Base-by-base conservation (phyloP, 2,329 filamentous ascomycete genomes). In the Aspergillus neotritici region DNA sequence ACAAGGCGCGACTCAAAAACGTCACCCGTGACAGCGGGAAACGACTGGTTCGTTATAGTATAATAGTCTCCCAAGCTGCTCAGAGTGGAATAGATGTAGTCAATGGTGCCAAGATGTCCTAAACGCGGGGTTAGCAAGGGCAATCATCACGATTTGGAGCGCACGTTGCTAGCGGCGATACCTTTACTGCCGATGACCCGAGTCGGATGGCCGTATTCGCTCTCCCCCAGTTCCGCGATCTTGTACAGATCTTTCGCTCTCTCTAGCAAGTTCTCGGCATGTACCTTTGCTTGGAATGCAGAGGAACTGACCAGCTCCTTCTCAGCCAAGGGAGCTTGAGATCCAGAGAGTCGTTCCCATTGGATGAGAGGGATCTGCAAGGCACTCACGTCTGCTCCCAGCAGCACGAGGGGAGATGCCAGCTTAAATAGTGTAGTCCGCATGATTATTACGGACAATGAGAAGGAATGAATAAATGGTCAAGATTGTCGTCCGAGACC, bases 161-260 rank as follows among this genome's bases (percentile, higher is more conserved):
- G 4, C n/a, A 34, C 6, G 11, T n/a, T 25, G 9, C 21, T n/a
- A 40, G 29, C 4, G 30, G 30, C 12, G 45, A 32, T 64, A 81
- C 80, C 80, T 59, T 75, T 58, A 49, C 80, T 84, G 25, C 83
- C 83, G 51, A 87, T 86, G 15, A 86, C 83, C 41, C 83, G 75
- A 1, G 83, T 87, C 1, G 83, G 83, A 54, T 83, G 83, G 48
- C 77, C 77, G 57, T 80, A 84, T 49, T 85, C 79, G 2, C 74
- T 68, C 47, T 76, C 67, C 9, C 75, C 74, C 40, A 74, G 68
- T 61, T 82, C 70, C 0, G 83, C 82, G 43, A 86, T 76, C 40
- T 76, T 67, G 54, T 77, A 86, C 7, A 87, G 73, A 25, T 77
- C 63, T 52, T 82, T 69, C 9, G 83, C 81, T 33, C 81, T 75